phyloP scores from a whole-genome alignment of 208 protist genomes.

The Crithidia bombi region DNA sequence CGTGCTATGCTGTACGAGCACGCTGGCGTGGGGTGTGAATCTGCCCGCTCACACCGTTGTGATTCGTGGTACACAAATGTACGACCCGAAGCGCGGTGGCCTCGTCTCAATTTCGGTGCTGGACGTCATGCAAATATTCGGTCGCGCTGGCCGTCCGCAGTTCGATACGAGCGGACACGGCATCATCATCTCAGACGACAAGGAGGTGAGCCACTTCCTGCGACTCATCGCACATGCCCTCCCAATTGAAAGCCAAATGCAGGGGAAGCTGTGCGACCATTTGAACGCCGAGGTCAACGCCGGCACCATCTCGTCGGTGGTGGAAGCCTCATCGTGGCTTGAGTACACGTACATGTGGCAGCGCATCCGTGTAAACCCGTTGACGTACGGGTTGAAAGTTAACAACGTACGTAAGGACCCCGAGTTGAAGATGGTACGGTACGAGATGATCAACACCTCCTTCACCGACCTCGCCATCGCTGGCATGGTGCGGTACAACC shows the following conservation, averaged over 20 bases:
- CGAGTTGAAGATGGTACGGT: slow-evolving; percentile 84
- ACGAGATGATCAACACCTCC: slow-evolving; percentile 96
- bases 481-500: slow-evolving; percentile 97
- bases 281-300: slow-evolving; percentile 98
- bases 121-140: slow-evolving; percentile 99
- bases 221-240: slow-evolving; percentile 93
- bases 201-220: slow-evolving; percentile 97
- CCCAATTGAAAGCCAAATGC: slow-evolving; percentile 98
- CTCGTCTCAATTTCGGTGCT: slow-evolving; percentile 98
- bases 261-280: slow-evolving; percentile 95
- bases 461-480: slow-evolving; percentile 94
- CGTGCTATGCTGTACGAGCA: slow-evolving; percentile 98
- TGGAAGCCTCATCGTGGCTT: slow-evolving; percentile 96
- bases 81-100: slow-evolving; percentile 94
- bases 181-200: slow-evolving; percentile 98
- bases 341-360: slow-evolving; percentile 99
- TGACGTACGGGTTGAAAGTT: slow-evolving; percentile 95
- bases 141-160: slow-evolving; percentile 98
- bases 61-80: slow-evolving; percentile 97
- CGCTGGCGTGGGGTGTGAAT: slow-evolving; percentile 99
- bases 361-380: slow-evolving; percentile 96
- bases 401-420: slow-evolving; percentile 93
- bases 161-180: slow-evolving; percentile 98
- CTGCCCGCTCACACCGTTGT: slow-evolving; percentile 99
- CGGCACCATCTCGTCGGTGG: slow-evolving; percentile 97